These are phyloP conservation scores for Phaeoacremonium minimum DNA, from an alignment of 2,329 filamentous ascomycete species.

Conservation along the genomic window DNA sequence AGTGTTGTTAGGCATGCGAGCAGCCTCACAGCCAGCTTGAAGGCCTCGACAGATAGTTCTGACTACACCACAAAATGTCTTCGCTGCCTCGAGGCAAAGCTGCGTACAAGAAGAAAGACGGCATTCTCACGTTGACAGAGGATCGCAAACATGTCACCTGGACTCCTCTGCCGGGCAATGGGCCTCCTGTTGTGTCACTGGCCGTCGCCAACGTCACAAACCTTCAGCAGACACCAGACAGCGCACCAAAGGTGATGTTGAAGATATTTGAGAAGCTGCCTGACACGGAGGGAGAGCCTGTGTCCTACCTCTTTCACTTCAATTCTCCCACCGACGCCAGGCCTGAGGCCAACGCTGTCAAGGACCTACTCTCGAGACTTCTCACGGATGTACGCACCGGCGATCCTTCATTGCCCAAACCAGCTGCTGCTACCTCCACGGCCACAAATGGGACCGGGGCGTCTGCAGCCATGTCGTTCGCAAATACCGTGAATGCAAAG, in stretches of 20 bases:
- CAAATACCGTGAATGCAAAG: slow-evolving; percentile 59
- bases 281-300: slow-evolving; percentile 48
- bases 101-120: slow-evolving; percentile 95
- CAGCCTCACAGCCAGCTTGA: no score
- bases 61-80: no score
- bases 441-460: slow-evolving; percentile 21
- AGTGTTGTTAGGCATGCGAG: no score
- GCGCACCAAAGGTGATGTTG: slow-evolving; percentile 85
- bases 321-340: slow-evolving; percentile 73
- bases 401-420: slow-evolving; percentile 47
- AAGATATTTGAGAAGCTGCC: slow-evolving; percentile 78
- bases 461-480: slow-evolving; percentile 73
- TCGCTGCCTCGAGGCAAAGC: slow-evolving; percentile 62
- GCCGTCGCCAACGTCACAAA: slow-evolving; percentile 80
- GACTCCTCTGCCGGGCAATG: slow-evolving; percentile 64
- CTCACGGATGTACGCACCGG: slow-evolving; percentile 64
- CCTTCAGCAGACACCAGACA: slow-evolving; percentile 89
- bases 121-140: slow-evolving; percentile 68
- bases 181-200: slow-evolving; percentile 64
- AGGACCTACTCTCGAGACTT: slow-evolving; percentile 74
- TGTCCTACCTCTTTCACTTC: slow-evolving; percentile 83
- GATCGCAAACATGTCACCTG: slow-evolving; percentile 76
- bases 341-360: slow-evolving; percentile 79
- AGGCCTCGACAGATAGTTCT: no score
- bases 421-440: slow-evolving; percentile 26